A percentile compares a stretch with the other conserved stretches of the same genome.
Evolutionary conservation across 306 rosid species (phyloP).

Genomic region (Lithocarpus polystachyus): DNA sequence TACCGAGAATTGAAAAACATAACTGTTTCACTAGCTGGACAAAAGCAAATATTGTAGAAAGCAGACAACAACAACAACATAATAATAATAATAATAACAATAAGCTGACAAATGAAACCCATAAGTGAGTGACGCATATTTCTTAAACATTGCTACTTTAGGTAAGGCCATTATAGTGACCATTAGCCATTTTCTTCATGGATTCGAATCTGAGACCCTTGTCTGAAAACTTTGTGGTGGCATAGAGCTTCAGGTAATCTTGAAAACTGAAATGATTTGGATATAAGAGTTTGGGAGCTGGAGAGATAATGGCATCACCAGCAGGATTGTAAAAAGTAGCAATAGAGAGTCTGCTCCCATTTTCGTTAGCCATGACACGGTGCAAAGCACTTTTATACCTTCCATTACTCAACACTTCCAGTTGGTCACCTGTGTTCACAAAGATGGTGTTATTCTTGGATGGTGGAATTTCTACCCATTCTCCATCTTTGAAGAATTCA

Average conservation of each 20-base stretch:
- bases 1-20: neutral
- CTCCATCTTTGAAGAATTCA: constrained; percentile 65
- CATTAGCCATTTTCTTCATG: constrained; percentile 54
- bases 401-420: constrained; percentile 69
- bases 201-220: constrained; percentile 65
- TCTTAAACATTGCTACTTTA: constrained; percentile 1
- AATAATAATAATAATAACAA: neutral
- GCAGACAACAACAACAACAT: constrained; percentile 5
- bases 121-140: neutral
- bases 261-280: constrained; percentile 53
- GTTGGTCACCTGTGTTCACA: constrained; percentile 85
- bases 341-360: constrained; percentile 72
- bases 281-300: constrained; percentile 58
- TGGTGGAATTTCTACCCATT: constrained; percentile 87
- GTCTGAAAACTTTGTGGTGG: constrained; percentile 63
- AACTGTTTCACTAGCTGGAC: neutral
- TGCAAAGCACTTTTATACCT: constrained; percentile 59
- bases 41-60: neutral
- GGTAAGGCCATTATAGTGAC: constrained; percentile 12
- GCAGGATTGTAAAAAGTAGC: constrained; percentile 82
- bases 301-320: constrained; percentile 64
- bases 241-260: constrained; percentile 73
- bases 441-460: constrained; percentile 74
- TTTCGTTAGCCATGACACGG: constrained; percentile 69
- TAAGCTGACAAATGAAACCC: neutral